Evolutionary conservation across 75 land plant genomes (phyloP), one percentile per base, ranked within the genome.

Genomic region (Picea sitchensis): DNA sequence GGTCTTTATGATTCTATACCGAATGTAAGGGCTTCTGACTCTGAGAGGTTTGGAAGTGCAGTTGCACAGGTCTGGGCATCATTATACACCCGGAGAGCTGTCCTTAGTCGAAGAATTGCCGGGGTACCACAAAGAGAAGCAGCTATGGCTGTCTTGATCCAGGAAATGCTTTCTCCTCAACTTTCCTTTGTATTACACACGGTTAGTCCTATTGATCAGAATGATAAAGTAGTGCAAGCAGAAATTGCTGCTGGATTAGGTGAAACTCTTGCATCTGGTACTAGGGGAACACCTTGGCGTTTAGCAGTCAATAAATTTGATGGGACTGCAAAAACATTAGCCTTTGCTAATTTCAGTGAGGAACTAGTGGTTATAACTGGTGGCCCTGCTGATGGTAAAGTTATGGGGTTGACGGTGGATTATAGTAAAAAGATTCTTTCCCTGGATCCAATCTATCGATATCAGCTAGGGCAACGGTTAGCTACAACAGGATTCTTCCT

Each of bases 1-100:
- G 99, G 99, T 38, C 86, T 97, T 4, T 97, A 97, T 79, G 99
- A 97, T 9, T 97, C 99, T 20, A 95, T 97, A 54, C 94, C 99
- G 2, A 95, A 93, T 77, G 98, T 97, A 26, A 88, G 88, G 67
- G 87, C 84, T 17, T 87, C 96, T 14, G 89, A 88, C 58, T 89
- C 90, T 21, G 84, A 65, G 0, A 81, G 75, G 44, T 93, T 97
- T 83, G 91, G 91, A 77, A 80, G 83, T 71, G 95, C 99, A 65
- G 82, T 97, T n/a, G 89, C 91, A 34, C 81, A 77, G 58, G 99
- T 97, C 5, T 97, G 99, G 99, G 99, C 99, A 56, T 97, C 99
- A 17, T 80, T 97, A 18, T 97, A 97, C 81, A 97, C 99, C 2
- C 78, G 99, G 44, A 81, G 99, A 80, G 99, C 99, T n/a, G 87